Evolutionary conservation across 2,329 filamentous ascomycete species (phyloP).

Genomic region (Botrytis elliptica): DNA sequence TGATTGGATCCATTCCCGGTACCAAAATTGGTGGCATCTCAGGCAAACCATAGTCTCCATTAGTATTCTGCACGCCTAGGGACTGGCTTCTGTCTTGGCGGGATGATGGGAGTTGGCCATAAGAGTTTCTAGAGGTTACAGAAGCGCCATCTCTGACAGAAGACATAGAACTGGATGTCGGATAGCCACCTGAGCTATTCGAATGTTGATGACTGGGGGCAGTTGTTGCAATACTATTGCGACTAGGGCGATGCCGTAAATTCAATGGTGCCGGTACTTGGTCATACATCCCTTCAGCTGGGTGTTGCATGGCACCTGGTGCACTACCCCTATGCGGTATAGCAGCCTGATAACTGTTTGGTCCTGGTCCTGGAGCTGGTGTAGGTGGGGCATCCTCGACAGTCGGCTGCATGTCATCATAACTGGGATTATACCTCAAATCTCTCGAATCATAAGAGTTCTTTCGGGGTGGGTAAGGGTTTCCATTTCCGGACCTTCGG

Average conservation of each 20-base stretch:
- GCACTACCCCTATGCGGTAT: slow-evolving; percentile 27
- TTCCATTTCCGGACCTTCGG: slow-evolving; percentile 28
- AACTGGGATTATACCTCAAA: slow-evolving; percentile 40
- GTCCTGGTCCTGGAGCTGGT: slow-evolving; percentile 26
- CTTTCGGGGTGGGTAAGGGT: slow-evolving; percentile 37
- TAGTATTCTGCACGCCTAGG: slow-evolving; percentile 23
- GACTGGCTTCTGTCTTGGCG: slow-evolving; percentile 31
- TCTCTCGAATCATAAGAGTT: slow-evolving; percentile 39
- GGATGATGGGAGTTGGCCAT: slow-evolving; percentile 28
- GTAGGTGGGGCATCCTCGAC: slow-evolving; percentile 45
- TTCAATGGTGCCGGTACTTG: slow-evolving; percentile 38
- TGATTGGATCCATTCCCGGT: slow-evolving; percentile 57
- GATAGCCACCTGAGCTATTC: slow-evolving; percentile 32
- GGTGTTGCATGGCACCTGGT: slow-evolving; percentile 26
- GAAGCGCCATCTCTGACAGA: slow-evolving; percentile 33
- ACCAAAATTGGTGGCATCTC: slow-evolving; percentile 57
- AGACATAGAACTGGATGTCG: slow-evolving; percentile 31
- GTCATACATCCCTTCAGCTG: slow-evolving; percentile 34
- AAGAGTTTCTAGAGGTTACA: slow-evolving; percentile 33
- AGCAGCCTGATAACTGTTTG: slow-evolving; percentile 22
- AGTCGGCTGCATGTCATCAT: slow-evolving; percentile 47
- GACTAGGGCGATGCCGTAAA: slow-evolving; percentile 34
- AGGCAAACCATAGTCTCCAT: slow-evolving; percentile 44
- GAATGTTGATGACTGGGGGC: slow-evolving; percentile 33
- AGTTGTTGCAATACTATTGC: slow-evolving; percentile 29